Evolutionary conservation across 768 basidiomycete genomes (phyloP).

Genomic region (Mycena rosella): DNA sequence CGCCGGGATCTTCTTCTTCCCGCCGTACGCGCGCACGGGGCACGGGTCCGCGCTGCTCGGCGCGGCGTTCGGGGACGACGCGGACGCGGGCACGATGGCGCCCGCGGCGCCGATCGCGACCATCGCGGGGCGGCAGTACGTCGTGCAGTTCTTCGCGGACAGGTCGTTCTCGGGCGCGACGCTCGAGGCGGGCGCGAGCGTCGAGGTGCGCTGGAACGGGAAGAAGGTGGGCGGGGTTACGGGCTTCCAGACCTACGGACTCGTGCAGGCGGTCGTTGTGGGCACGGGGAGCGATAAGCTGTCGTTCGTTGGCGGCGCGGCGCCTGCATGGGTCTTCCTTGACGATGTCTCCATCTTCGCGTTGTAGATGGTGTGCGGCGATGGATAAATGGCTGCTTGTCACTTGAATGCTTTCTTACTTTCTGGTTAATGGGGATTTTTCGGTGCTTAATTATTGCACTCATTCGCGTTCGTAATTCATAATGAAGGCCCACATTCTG

Average conservation of each 20-base stretch:
- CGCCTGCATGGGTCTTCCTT: slow-evolving; percentile 65
- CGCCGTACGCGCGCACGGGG: slow-evolving; percentile 56
- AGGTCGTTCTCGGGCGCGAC: slow-evolving; percentile 52
- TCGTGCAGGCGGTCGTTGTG: slow-evolving; percentile 50
- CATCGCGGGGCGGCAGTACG: slow-evolving; percentile 52
- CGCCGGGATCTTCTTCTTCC: slow-evolving; percentile 59
- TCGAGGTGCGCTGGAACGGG: slow-evolving; percentile 61
- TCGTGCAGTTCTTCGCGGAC: slow-evolving; percentile 57
- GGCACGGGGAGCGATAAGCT: slow-evolving; percentile 53
- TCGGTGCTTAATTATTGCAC: no score
- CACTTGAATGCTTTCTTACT: no score
- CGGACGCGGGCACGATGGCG: slow-evolving; percentile 53
- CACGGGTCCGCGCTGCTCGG: slow-evolving; percentile 56
- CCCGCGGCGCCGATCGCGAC: slow-evolving; percentile 50
- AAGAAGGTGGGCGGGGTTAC: slow-evolving; percentile 46
- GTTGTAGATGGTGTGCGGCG: no score
- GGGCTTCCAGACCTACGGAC: slow-evolving; percentile 56
- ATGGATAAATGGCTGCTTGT: no score
- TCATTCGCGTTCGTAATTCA: no score
- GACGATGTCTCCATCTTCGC: slow-evolving; percentile 55
- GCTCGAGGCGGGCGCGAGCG: slow-evolving; percentile 50
- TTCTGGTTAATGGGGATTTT: no score
- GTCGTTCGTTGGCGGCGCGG: slow-evolving; percentile 57
- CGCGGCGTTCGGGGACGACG: slow-evolving; percentile 54
- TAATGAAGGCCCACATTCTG: no score